Percentiles rank a stretch among this genome's conserved stretches.
Conservation (phyloP, 768 basidiomycete species). For the Hydnum rufescens region DNA sequence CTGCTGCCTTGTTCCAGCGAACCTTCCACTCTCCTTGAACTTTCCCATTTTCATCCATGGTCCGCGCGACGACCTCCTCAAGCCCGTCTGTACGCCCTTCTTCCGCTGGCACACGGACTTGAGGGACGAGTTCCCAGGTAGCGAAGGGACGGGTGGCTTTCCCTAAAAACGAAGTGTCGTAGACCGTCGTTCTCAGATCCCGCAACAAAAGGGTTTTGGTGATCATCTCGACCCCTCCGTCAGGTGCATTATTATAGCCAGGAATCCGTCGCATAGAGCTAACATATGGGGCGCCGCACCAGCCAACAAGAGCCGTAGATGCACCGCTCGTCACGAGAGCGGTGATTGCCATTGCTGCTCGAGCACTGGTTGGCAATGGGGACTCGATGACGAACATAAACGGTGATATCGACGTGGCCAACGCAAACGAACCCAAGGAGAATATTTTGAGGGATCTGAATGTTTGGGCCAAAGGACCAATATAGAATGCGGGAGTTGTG, state of each 20-base stretch:
- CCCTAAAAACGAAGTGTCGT: constrained; percentile 52
- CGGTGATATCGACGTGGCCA: constrained; percentile 50
- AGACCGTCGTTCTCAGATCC: constrained; percentile 47
- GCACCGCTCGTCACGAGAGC: constrained; percentile 54
- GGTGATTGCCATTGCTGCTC: constrained; percentile 43
- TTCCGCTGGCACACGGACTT: constrained; percentile 19
- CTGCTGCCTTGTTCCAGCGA: constrained; percentile 35
- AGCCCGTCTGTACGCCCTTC: constrained; percentile 18
- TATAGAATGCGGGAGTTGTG: constrained; percentile 22
- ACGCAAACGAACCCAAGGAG: constrained; percentile 55
- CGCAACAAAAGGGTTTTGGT: constrained; percentile 42
- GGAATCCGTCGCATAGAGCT: constrained; percentile 34
- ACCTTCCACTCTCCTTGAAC: constrained; percentile 64
- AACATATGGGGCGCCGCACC: constrained; percentile 59
- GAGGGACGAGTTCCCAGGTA: constrained; percentile 54
- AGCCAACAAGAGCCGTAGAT: constrained; percentile 54
- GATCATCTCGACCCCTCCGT: constrained; percentile 39
- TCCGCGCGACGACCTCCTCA: constrained; percentile 72
- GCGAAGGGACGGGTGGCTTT: constrained; percentile 51
- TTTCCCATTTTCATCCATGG: constrained; percentile 33
- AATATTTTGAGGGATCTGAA: constrained; percentile 68
- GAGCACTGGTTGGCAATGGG: constrained; percentile 46
- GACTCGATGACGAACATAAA: constrained; percentile 72
- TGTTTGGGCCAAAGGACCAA: constrained; percentile 50
- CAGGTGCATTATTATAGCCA: constrained; percentile 18